phyloP scores from a whole-genome alignment of 2,329 filamentous ascomycete species.

The Colletotrichum shisoi region DNA sequence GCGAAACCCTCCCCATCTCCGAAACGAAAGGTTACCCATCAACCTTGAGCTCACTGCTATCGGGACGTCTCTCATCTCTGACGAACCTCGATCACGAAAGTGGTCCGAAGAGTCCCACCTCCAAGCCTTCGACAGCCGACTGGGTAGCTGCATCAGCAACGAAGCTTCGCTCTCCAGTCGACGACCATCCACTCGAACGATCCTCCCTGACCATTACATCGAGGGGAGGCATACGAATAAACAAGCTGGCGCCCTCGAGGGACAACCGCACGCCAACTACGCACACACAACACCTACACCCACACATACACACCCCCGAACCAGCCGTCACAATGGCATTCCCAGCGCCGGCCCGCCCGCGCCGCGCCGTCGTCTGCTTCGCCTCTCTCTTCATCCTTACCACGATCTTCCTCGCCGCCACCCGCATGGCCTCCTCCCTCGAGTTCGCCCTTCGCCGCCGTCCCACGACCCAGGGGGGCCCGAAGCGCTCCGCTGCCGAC shows the following conservation, averaged over 20 bases:
- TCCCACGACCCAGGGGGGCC: constrained; percentile 29
- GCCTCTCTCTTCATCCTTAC: constrained; percentile 46
- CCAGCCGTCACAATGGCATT: constrained; percentile 21
- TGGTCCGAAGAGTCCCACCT: neutral
- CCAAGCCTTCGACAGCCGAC: neutral
- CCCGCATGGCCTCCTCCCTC: constrained; percentile 45
- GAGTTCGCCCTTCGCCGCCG: constrained; percentile 13
- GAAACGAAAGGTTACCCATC: constrained; percentile 5
- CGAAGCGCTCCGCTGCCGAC: constrained; percentile 43
- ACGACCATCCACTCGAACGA: neutral
- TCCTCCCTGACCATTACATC: neutral
- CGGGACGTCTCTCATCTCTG: too few relatives aligned
- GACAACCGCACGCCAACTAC: neutral
- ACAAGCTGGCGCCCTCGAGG: neutral
- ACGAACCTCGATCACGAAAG: neutral
- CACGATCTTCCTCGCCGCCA: constrained; percentile 49
- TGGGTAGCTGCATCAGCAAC: neutral
- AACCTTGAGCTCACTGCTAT: neutral
- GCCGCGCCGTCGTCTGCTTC: constrained; percentile 23
- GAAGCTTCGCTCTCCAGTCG: neutral
- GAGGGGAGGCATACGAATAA: neutral
- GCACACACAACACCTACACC: neutral
- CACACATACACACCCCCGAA: neutral
- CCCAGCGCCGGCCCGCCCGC: constrained; percentile 21
- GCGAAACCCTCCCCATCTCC: constrained; percentile 2